Conservation (phyloP, 164 flowering plant species). For the Magnolia changhungtana region DNA sequence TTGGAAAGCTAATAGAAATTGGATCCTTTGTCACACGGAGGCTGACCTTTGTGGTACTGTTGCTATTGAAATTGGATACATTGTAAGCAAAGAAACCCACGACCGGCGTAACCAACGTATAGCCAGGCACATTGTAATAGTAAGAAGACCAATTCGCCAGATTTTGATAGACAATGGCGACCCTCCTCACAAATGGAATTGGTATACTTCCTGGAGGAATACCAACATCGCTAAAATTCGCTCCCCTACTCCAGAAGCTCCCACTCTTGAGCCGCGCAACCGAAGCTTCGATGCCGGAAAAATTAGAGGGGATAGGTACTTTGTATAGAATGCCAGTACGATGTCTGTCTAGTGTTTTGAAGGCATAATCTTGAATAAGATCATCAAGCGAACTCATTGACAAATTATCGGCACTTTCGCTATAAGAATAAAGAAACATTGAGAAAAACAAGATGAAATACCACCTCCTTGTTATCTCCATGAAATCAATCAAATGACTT, state of each 20-base stretch:
- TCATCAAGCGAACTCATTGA: constrained; percentile 27
- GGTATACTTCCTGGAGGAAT: constrained; percentile 51
- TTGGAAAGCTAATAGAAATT: constrained; percentile 33
- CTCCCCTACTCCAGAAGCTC: constrained; percentile 52
- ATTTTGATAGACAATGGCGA: constrained; percentile 50
- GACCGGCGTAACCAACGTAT: constrained; percentile 41
- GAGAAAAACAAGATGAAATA: constrained; percentile 1
- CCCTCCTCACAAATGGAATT: constrained; percentile 45
- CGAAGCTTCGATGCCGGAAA: constrained; percentile 48
- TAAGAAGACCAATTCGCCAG: constrained; percentile 60
- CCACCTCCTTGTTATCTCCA: constrained; percentile 14
- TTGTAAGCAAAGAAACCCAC: constrained; percentile 50
- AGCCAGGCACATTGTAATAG: constrained; percentile 45
- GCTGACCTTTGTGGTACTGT: constrained; percentile 16
- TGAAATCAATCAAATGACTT: constrained; percentile 10
- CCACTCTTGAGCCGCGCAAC: constrained; percentile 44
- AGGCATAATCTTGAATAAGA: constrained; percentile 40
- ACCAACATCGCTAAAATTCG: constrained; percentile 38
- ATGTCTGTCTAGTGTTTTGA: constrained; percentile 29
- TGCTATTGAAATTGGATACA: constrained; percentile 24
- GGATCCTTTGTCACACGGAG: constrained; percentile 24
- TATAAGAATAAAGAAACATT: not conserved
- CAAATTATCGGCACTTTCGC: constrained; percentile 7
- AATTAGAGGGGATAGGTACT: constrained; percentile 38
- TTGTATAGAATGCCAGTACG: constrained; percentile 38